These are phyloP conservation scores for Scheffersomyces ergatensis DNA, from an alignment of 805 yeast genomes.

Conservation along the genomic window DNA sequence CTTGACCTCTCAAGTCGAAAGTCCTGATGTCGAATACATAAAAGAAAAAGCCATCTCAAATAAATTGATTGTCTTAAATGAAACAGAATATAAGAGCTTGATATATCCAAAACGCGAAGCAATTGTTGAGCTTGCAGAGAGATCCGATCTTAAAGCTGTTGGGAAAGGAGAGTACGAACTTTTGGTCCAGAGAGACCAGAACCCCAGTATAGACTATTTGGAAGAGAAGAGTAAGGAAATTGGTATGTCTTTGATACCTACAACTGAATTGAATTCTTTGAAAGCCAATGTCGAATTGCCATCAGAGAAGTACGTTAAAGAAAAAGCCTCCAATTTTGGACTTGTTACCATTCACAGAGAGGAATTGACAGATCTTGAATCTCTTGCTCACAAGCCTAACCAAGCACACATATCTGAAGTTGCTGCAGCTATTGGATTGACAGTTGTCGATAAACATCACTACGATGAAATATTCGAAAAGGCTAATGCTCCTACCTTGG, in stretches of 20 bases:
- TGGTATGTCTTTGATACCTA: conserved; percentile 12
- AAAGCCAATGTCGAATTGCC: conserved; percentile 3
- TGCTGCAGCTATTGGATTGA: conserved; percentile 18
- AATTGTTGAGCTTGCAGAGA: conserved; percentile 2
- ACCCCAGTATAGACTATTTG: conserved; percentile 13
- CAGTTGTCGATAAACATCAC: conserved; percentile 8
- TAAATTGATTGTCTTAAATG: conserved; percentile 12
- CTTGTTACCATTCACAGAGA: conserved; percentile 2
- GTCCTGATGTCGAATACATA: conserved; percentile 12
- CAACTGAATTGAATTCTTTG: conserved; percentile 7
- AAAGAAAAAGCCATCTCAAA: conserved; percentile 10
- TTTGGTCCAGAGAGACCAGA: conserved; percentile 10
- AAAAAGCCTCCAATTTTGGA: conserved; percentile 10
- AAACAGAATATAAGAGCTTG: conserved; percentile 9
- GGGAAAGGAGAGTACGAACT: conserved; percentile 8
- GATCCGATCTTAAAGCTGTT: neutral
- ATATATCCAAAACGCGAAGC: conserved; percentile 1
- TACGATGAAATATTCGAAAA: conserved; percentile 11
- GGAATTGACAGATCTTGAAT: conserved; percentile 11
- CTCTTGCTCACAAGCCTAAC: conserved; percentile 30
- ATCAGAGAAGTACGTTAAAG: conserved; percentile 13
- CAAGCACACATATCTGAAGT: conserved; percentile 2
- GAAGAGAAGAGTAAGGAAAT: conserved; percentile 8
- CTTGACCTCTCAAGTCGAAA: conserved; percentile 7
- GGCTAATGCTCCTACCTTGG: conserved; percentile 19